Percentiles rank a stretch among this genome's conserved stretches.
Evolutionary conservation across 169 alveolate species (phyloP).

Genomic region (Cryptosporidium baileyi): DNA sequence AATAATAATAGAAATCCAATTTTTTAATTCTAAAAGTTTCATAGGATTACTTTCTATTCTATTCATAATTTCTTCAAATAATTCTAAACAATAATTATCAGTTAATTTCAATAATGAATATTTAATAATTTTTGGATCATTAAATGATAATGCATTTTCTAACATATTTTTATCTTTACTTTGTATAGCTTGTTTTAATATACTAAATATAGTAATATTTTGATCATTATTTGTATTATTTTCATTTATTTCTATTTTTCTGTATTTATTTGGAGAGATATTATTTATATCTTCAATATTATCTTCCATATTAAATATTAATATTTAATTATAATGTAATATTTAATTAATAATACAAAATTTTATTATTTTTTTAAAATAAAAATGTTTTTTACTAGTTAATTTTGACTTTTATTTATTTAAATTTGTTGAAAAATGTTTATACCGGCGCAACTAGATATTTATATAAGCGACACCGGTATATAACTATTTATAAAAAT

Average conservation of each 20-base stretch:
- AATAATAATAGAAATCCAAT: slow-evolving; percentile 10
- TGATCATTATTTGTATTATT: background rate
- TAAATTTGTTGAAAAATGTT: too few relatives aligned
- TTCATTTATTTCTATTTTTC: background rate
- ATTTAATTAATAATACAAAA: too few relatives aligned
- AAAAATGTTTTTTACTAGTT: too few relatives aligned
- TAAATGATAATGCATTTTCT: slow-evolving; percentile 34
- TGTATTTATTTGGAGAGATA: background rate
- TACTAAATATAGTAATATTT: slow-evolving; percentile 12
- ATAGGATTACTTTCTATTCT: slow-evolving; percentile 50
- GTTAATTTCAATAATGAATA: background rate
- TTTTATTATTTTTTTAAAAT: too few relatives aligned
- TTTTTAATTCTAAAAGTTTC: slow-evolving; percentile 39
- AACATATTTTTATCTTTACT: slow-evolving; percentile 54
- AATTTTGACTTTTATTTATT: too few relatives aligned
- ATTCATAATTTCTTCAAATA: slow-evolving; percentile 46
- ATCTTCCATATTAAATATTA: too few relatives aligned
- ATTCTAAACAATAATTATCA: slow-evolving; percentile 1
- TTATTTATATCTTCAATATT: background rate
- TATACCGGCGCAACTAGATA: too few relatives aligned
- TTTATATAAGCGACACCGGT: too few relatives aligned
- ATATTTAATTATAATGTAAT: too few relatives aligned
- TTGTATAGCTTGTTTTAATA: slow-evolving; percentile 33
- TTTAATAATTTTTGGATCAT: background rate
- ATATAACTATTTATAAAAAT: too few relatives aligned